Conservation (phyloP, 257 asterid genomes). For the Ocimum tenuiflorum region DNA sequence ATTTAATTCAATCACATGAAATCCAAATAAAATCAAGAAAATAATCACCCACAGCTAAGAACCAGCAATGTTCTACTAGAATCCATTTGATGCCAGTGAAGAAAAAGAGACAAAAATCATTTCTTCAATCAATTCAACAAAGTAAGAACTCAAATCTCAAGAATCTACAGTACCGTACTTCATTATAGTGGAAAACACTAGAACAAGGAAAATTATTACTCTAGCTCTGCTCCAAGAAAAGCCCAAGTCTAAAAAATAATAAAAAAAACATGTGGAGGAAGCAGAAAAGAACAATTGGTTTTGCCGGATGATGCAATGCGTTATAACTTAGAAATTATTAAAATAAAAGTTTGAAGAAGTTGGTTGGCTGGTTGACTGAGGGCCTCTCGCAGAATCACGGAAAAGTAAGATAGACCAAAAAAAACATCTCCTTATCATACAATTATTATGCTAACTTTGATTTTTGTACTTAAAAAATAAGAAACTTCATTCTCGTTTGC, state of each 20-base stretch:
- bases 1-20: no score
- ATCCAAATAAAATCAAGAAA: no score
- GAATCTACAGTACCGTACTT: not conserved
- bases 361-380: no score
- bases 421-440: not conserved
- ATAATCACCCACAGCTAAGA: no score
- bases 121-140: not conserved
- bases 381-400: not conserved
- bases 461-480: not conserved
- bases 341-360: not conserved
- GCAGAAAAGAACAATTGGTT: not conserved
- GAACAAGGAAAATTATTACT: not conserved
- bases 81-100: not conserved
- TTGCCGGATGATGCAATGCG: not conserved
- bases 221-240: not conserved
- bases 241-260: not conserved
- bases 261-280: not conserved
- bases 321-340: slow-evolving; percentile 4
- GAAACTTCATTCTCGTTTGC: not conserved
- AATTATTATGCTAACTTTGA: not conserved
- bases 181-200: not conserved
- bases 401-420: not conserved
- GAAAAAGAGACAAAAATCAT: not conserved
- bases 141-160: slow-evolving; percentile 1
- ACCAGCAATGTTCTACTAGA: not conserved